phyloP scores from a whole-genome alignment of 257 asterid species.

The Nyctanthes arbortristis region DNA sequence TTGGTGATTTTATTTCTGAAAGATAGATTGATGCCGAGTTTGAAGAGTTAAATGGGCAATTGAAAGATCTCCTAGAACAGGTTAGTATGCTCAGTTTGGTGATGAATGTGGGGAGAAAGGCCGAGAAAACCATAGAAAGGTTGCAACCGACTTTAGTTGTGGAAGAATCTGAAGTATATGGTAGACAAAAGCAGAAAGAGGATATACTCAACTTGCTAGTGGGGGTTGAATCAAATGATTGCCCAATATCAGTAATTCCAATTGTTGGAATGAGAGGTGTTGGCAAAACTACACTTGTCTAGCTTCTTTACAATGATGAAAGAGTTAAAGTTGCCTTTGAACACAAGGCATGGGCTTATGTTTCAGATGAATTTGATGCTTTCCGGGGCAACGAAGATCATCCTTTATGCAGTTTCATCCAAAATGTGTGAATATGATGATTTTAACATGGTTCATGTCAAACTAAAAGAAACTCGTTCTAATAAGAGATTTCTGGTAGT shows the following conservation, averaged over 20 bases:
- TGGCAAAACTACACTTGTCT: conserved; percentile 25
- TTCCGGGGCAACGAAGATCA: background rate
- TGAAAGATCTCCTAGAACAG: background rate
- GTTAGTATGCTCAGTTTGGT: background rate
- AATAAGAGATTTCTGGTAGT: conserved; percentile 16
- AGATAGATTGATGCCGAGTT: background rate
- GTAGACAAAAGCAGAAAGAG: conserved; percentile 18
- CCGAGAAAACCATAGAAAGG: background rate
- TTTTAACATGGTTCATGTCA: conserved; percentile 5
- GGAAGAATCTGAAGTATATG: background rate
- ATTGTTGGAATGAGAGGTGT: conserved; percentile 26
- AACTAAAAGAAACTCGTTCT: background rate
- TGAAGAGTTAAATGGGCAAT: background rate
- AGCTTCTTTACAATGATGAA: conserved; percentile 14
- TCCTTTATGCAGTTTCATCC: background rate
- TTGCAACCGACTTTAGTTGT: conserved; percentile 23
- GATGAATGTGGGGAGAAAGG: background rate
- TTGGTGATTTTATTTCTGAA: background rate
- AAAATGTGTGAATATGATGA: background rate
- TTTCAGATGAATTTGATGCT: conserved; percentile 22
- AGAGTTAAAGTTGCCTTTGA: background rate
- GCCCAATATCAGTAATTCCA: background rate
- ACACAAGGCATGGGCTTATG: conserved; percentile 20
- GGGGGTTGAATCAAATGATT: background rate
- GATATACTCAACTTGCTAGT: conserved; percentile 6